Base-by-base conservation (phyloP, 805 yeast species). In the Hanseniaspora vineae region DNA sequence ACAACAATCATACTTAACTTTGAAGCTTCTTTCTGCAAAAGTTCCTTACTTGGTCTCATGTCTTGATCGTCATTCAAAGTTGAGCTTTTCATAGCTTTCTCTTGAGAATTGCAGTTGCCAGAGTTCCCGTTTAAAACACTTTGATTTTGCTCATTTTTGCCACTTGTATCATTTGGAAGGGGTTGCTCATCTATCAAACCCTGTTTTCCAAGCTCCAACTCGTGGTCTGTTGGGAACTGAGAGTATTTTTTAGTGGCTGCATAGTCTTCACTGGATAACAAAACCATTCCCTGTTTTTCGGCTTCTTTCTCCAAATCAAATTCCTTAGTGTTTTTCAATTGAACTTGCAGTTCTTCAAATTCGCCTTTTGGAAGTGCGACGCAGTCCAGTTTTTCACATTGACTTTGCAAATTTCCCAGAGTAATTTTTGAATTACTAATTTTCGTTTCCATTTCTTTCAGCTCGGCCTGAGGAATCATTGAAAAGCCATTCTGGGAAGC, bases 371-470 rank as follows among this genome's bases (percentile, higher is more conserved):
- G 48, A 13, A 57, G 15, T 6, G 55, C 52, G 8, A 52, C 47
- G 39, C 46, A 52, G 6, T 62, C 64, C n/a, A 54, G 46, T 20
- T 50, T 48, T 2, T 50, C 13, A 6, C 54, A 54, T 15, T 50
- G 54, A 5, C 51, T 49, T 13, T 53, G 50, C 9, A 61, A 42
- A 18, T 52, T 50, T 2, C 51, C 52, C 14, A 52, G 51, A 5
- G 54, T 49, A 18, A 50, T 35, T 17, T 44, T 46, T 14, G 42
- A 44, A 2, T 47, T 42, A 33, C 35, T 39, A 11, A 46, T n/a
- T 33, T 29, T 55, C 50, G 42, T 45, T 31, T 47, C 49, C 44
- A 48, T 49, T 2, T 3, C 45, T 18, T 18, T 35, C 44, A 46
- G 43, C 13, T 49, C 49, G 2, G 47, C 49, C 3, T 47, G 42